Evolutionary conservation across 257 asterid species (phyloP).

Genomic region (Primulina tabacum): DNA sequence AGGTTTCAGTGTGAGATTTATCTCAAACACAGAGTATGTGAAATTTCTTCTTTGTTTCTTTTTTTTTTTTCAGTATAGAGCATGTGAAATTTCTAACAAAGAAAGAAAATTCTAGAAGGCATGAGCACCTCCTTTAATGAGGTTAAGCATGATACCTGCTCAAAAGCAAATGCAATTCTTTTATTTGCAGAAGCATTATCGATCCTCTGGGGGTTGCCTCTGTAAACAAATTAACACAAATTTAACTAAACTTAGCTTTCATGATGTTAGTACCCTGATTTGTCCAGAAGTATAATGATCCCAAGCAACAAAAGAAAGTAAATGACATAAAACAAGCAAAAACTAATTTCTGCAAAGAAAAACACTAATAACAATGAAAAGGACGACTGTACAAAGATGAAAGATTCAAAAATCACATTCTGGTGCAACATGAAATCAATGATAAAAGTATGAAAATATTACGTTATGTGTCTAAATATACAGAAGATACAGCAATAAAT

Average conservation of each 20-base stretch:
- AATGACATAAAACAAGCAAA: constrained; percentile 5
- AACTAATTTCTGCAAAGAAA: not conserved
- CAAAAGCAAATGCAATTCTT: constrained; percentile 73
- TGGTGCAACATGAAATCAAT: not conserved
- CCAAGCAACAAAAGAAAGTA: constrained; percentile 5
- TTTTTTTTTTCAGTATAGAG: not conserved
- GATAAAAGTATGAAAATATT: not conserved
- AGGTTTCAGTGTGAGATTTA: not conserved
- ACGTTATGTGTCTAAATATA: not conserved
- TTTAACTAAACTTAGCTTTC: constrained; percentile 11
- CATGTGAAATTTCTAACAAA: constrained; percentile 13
- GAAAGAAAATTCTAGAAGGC: constrained; percentile 8
- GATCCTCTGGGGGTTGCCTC: constrained; percentile 93
- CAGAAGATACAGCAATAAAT: not conserved
- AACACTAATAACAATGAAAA: constrained; percentile 3
- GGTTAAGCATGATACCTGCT: constrained; percentile 60
- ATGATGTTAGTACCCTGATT: constrained; percentile 11
- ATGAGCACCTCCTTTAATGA: constrained; percentile 15
- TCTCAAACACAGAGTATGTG: not conserved
- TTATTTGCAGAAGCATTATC: constrained; percentile 82
- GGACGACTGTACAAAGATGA: not conserved
- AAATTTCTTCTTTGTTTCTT: too few species aligned
- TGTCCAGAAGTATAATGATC: not conserved
- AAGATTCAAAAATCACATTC: not conserved
- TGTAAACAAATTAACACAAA: constrained; percentile 34